A percentile compares a stretch with the other conserved stretches of the same genome.
Conservation (phyloP, 208 protist species). For the Crithidia thermophila region DNA sequence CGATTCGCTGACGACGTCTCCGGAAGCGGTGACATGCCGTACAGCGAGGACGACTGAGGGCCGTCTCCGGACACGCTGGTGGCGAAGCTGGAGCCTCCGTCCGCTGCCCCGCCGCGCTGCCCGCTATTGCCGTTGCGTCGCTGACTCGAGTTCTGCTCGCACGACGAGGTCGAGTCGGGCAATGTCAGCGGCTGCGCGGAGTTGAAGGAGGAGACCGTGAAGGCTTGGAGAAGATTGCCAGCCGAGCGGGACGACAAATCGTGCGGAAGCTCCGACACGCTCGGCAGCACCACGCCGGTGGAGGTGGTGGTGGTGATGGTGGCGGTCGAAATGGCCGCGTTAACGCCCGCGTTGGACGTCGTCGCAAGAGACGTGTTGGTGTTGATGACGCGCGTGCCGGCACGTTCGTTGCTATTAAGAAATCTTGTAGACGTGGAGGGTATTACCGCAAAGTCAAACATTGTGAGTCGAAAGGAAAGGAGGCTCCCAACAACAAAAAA, state of each 20-base stretch:
- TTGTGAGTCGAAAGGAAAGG: neutral
- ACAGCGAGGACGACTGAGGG: too few relatives aligned
- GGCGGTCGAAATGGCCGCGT: neutral
- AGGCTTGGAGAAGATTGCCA: neutral
- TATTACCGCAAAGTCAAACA: too few relatives aligned
- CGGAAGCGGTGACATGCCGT: too few relatives aligned
- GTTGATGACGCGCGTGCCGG: too few relatives aligned
- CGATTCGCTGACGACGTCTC: neutral
- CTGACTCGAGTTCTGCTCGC: neutral
- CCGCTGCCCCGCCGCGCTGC: neutral
- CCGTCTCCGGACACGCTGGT: too few relatives aligned
- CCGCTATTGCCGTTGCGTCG: neutral
- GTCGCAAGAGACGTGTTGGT: too few relatives aligned
- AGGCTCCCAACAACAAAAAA: neutral
- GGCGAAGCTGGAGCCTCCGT: too few relatives aligned
- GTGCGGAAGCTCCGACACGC: neutral
- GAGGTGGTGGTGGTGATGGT: neutral
- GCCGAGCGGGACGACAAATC: neutral
- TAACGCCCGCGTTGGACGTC: neutral
- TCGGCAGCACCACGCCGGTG: neutral
- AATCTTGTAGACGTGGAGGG: too few relatives aligned
- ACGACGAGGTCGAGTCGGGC: neutral
- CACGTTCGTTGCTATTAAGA: too few relatives aligned
- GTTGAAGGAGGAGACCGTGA: constrained; percentile 10
- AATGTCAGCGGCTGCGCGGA: constrained; percentile 10